These are phyloP conservation scores for Fusarium ramigenum DNA, from an alignment of 2,329 filamentous ascomycete genomes.

Conservation along the genomic window DNA sequence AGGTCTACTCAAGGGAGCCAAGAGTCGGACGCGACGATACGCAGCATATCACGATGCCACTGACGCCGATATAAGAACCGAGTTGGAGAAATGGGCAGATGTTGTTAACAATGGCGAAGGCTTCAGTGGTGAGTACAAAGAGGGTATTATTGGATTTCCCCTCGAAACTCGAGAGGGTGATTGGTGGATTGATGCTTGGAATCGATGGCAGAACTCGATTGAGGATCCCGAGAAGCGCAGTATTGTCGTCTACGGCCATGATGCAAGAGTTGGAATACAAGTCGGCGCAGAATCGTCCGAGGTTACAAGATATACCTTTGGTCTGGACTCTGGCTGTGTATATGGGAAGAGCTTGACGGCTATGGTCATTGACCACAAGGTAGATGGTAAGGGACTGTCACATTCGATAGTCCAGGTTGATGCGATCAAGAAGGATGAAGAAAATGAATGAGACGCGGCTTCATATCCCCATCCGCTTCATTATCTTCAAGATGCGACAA, in stretches of 20 bases:
- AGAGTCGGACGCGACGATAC: constrained; percentile 13
- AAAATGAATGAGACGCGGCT: background rate
- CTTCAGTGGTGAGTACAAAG: background rate
- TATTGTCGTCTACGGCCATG: constrained; percentile 85
- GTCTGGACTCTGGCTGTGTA: constrained; percentile 83
- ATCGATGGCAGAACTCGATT: constrained; percentile 24
- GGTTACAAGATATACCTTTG: constrained; percentile 71
- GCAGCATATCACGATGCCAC: background rate
- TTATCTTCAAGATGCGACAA: background rate
- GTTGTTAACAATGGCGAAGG: background rate
- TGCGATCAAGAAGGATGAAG: background rate
- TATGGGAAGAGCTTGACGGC: constrained; percentile 58
- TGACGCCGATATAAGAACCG: background rate
- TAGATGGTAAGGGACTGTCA: background rate
- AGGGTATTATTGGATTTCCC: background rate
- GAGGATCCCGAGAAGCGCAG: constrained; percentile 47
- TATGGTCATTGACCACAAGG: constrained; percentile 4
- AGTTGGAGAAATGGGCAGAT: background rate
- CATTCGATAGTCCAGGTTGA: constrained; percentile 29
- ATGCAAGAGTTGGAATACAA: constrained; percentile 72
- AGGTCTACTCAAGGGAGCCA: constrained; percentile 24
- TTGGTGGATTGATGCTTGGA: constrained; percentile 33
- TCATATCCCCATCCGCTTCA: background rate
- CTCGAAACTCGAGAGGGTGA: constrained; percentile 28
- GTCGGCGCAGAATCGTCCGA: constrained; percentile 38